Base-by-base conservation (phyloP, 2,329 filamentous ascomycete species). In the Colletotrichum sp. region DNA sequence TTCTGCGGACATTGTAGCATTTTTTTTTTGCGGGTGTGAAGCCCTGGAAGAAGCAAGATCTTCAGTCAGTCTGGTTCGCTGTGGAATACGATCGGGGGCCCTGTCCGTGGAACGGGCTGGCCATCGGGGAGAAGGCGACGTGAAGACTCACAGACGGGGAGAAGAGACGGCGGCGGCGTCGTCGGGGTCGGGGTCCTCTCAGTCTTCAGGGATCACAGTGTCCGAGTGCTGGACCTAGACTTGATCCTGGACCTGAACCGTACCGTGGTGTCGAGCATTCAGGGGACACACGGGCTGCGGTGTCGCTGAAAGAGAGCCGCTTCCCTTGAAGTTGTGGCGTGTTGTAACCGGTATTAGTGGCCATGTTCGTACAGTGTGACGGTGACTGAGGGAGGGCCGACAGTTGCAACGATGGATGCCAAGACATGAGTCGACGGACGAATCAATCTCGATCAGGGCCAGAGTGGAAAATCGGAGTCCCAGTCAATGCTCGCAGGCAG, bases 71-170 rank as follows among this genome's bases (percentile, higher is more conserved):
- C 6, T 62, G 29, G 49, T 52, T 13, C 61, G 52, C 52, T 36
- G 30, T 44, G 52, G 69, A 67, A 75, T 75, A 71, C 62, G 57
- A 44, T 69, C 57, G 32, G 12, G 27, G n/a, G 70, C 73, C 70
- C 63, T 72, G 69, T n/a, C 55, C 70, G 36, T 65, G 62, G 74
- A 69, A 62, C 59, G 64, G 74, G 63, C 70, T 76, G 64, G 74
- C 74, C 73, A 62, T 52, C 64, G 44, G 57, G 32, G 57, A n/a
- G 27, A 65, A 65, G 32, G n/a, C 29, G 22, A 30, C 29, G 32
- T 9, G 30, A 59, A 49, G 49, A 29, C 65, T 68, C 65, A 59
- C 65, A 68, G 65, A 68, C 49, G 65, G 65, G 27, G 63, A 30
- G 16, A 29, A 64, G 62, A 29, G 32, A 44, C 34, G 32, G 32